These are phyloP conservation scores for Nigrograna mackinnonii DNA, from an alignment of 2,329 filamentous ascomycete genomes.

Conservation along the genomic window DNA sequence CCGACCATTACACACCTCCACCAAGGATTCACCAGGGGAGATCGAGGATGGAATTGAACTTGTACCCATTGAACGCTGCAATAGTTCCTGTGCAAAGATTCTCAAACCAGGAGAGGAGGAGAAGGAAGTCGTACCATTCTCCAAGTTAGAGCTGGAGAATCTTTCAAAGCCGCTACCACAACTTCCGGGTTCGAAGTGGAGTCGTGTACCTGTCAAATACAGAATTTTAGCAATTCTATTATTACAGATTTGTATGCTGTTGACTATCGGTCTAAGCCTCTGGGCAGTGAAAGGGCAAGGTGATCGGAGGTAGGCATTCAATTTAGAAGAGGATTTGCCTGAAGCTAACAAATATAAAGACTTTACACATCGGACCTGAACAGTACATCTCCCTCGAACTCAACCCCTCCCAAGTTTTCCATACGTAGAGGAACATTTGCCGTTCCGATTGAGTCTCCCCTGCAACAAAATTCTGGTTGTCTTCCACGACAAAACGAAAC, in stretches of 20 bases:
- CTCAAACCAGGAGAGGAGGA: constrained; percentile 27
- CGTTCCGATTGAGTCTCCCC: not conserved
- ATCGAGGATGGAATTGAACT: constrained; percentile 37
- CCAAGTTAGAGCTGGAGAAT: constrained; percentile 3
- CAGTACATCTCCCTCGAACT: constrained; percentile 10
- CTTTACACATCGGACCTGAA: too few species aligned
- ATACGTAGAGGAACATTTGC: not conserved
- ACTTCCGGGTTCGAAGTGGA: constrained; percentile 23
- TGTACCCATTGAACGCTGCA: constrained; percentile 30
- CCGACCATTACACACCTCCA: too few species aligned
- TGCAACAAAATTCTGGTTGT: not conserved
- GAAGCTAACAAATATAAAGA: too few species aligned
- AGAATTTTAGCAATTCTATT: constrained; percentile 23
- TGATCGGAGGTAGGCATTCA: too few species aligned
- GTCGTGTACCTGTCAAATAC: constrained; percentile 18
- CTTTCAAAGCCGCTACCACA: constrained; percentile 27
- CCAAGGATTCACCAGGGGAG: too few species aligned
- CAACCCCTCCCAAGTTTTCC: constrained; percentile 1
- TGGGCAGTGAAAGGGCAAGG: constrained; percentile 14
- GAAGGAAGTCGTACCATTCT: constrained; percentile 26
- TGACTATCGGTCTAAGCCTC: constrained; percentile 15
- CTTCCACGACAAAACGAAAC: not conserved
- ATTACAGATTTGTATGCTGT: constrained; percentile 14
- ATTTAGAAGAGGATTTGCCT: too few species aligned
- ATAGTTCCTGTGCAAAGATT: constrained; percentile 25